Evolutionary conservation across 805 yeast genomes (phyloP), one percentile per base, ranked within the genome.

Genomic region (Metschnikowia santaceciliae): DNA sequence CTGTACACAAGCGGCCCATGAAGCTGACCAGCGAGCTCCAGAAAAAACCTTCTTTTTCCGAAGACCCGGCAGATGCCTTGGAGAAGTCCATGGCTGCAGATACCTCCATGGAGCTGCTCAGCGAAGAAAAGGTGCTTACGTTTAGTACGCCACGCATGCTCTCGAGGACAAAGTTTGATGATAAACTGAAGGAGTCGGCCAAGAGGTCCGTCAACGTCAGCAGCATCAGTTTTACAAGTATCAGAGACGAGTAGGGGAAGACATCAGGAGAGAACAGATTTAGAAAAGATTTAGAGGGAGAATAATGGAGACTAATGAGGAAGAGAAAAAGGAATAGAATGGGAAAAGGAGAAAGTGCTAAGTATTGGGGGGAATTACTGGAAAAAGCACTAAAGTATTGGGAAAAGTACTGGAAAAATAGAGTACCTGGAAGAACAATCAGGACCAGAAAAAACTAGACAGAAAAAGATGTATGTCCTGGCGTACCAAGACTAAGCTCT

Each of bases 201-300:
- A 26, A 20, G 36, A 39, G 49, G 15, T 32, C 50, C 10, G 44
- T 41, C 5, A 54, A 55, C n/a, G 55, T 57, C 26, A 47, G 54
- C 38, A 55, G 59, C 34, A 57, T 57, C 39, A 57, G 59, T 36
- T 57, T 57, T 35, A 57, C 59, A 5, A 34, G 61, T 8, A 53
- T 57, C 13, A 41, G 60, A 11, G 60, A 56, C 32, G 59, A 53
- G 34, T 53, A 32, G 30, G 6, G 8, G 36, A 13, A 10, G 11
- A 38, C 4, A 36, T 26, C 30, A 8, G 30, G 23, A 17, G 22
- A 2, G 38, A 20, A 14, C 7, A 15, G 22, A 36, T 13, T 15
- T n/a, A 34, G 37, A 33, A 32, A 4, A 14, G 35, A 6, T 13
- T 32, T 6, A 6, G 35, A 32, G n/a, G 6, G 15, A 3, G 34